These are phyloP conservation scores for Aspergillus jensenii DNA, from an alignment of 2,329 filamentous ascomycete genomes.

Conservation along the genomic window DNA sequence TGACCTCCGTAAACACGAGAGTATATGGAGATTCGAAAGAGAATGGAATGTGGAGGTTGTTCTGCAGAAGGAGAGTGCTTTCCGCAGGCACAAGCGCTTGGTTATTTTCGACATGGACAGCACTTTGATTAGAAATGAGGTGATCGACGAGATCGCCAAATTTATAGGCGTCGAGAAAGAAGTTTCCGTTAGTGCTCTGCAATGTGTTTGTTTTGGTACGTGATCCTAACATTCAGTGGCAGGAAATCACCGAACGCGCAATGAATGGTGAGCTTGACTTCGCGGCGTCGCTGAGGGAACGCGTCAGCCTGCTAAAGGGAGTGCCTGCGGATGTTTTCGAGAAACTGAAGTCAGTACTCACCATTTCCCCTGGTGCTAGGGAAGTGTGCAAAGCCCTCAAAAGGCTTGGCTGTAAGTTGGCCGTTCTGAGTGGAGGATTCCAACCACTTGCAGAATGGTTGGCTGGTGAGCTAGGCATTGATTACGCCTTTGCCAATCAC, in stretches of 20 bases:
- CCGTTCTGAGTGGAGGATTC: constrained; percentile 90
- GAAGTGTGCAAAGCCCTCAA: constrained; percentile 74
- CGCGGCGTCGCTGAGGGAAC: constrained; percentile 74
- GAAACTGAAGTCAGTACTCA: constrained; percentile 70
- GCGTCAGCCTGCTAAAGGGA: constrained; percentile 78
- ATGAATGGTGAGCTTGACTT: constrained; percentile 98
- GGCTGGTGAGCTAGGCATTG: constrained; percentile 74
- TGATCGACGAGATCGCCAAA: constrained; percentile 91
- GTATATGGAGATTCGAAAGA: constrained; percentile 78
- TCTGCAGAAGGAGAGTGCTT: constrained; percentile 71
- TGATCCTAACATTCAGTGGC: constrained; percentile 7
- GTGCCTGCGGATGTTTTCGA: constrained; percentile 78
- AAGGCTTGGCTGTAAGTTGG: constrained; percentile 78
- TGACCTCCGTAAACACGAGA: constrained; percentile 76
- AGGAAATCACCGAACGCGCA: constrained; percentile 82
- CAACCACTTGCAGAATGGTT: constrained; percentile 86
- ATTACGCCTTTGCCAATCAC: constrained; percentile 87
- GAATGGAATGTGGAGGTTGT: constrained; percentile 88
- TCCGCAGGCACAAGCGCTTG: constrained; percentile 76
- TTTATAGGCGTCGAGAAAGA: constrained; percentile 77
- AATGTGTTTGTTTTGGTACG: background rate
- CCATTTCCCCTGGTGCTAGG: constrained; percentile 77
- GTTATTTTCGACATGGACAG: constrained; percentile 99
- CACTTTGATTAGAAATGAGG: constrained; percentile 94
- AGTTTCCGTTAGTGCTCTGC: constrained; percentile 60